A percentile compares a stretch with the other conserved stretches of the same genome.
Conservation (phyloP, 306 rosid species). For the Prunus campanulata region DNA sequence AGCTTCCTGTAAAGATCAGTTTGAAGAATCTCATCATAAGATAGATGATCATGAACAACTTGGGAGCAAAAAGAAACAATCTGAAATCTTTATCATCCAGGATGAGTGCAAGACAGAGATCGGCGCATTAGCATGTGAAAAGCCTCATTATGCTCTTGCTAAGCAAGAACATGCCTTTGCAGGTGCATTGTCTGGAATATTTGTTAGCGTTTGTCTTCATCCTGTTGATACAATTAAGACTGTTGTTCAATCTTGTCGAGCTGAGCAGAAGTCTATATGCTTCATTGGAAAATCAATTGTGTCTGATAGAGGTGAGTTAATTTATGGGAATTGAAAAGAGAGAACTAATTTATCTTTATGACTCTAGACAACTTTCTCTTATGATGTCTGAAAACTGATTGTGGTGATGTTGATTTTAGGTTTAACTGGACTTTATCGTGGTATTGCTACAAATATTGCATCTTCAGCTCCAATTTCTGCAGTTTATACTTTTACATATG, state of each 20-base stretch:
- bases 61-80: constrained; percentile 34
- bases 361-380: constrained; percentile 13
- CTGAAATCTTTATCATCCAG: constrained; percentile 22
- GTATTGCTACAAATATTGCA: constrained; percentile 76
- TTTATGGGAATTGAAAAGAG: constrained; percentile 9
- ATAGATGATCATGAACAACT: constrained; percentile 39
- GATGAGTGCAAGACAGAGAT: constrained; percentile 36
- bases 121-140: constrained; percentile 31
- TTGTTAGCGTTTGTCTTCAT: constrained; percentile 92
- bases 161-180: constrained; percentile 92
- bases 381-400: constrained; percentile 17
- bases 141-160: constrained; percentile 41
- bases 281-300: constrained; percentile 77
- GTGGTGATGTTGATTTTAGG: constrained; percentile 50
- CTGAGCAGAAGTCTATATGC: constrained; percentile 67
- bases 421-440: constrained; percentile 88
- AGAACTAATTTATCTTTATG: constrained; percentile 15
- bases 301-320: constrained; percentile 79
- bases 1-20: constrained; percentile 31
- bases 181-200: constrained; percentile 89
- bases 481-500: constrained; percentile 84
- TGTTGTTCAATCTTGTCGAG: constrained; percentile 71
- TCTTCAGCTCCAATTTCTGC: constrained; percentile 97
- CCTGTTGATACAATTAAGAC: constrained; percentile 95
- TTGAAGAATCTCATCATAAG: constrained; percentile 28